These are phyloP conservation scores for Sporothrix sp. DNA, from an alignment of 2,329 filamentous ascomycete species.

Conservation along the genomic window DNA sequence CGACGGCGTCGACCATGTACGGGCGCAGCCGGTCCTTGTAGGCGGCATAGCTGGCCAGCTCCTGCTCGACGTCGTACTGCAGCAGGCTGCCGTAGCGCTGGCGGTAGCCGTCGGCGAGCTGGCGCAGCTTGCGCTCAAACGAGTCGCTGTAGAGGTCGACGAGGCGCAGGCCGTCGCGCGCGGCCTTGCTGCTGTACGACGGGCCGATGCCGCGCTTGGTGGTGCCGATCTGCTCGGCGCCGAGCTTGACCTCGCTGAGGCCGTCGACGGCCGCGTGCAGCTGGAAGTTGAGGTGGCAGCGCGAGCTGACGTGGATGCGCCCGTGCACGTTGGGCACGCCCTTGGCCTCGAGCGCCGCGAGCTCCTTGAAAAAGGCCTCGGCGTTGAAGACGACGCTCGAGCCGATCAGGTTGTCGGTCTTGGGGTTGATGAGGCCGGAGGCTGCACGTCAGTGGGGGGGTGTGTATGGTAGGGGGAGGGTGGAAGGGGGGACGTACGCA, in stretches of 20 bases:
- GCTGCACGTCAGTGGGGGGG: slow-evolving; percentile 22
- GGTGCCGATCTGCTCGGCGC: slow-evolving; percentile 23
- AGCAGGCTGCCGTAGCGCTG: slow-evolving; percentile 54
- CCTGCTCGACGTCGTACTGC: slow-evolving; percentile 57
- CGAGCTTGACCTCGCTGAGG: slow-evolving; percentile 25
- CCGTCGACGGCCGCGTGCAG: slow-evolving; percentile 60
- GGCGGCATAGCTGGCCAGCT: slow-evolving; percentile 51
- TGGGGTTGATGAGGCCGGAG: slow-evolving; percentile 62
- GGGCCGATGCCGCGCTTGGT: slow-evolving; percentile 20
- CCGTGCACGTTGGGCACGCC: slow-evolving; percentile 30
- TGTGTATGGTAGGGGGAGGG: background rate
- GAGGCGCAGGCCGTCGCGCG: slow-evolving; percentile 56
- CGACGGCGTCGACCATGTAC: slow-evolving; percentile 54
- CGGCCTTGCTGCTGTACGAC: slow-evolving; percentile 42
- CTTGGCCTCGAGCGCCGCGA: slow-evolving; percentile 31
- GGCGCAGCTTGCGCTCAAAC: slow-evolving; percentile 57
- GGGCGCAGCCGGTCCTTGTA: slow-evolving; percentile 48
- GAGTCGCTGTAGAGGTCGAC: slow-evolving; percentile 58
- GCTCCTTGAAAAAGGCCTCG: slow-evolving; percentile 33
- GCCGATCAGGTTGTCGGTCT: slow-evolving; percentile 64
- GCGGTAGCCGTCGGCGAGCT: slow-evolving; percentile 52
- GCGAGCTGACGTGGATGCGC: slow-evolving; percentile 52
- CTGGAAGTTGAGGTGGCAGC: slow-evolving; percentile 55
- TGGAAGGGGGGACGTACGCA: slow-evolving; percentile 38
- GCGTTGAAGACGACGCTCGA: slow-evolving; percentile 60